Conservation (phyloP, 2,329 filamentous ascomycete genomes). For the Zopfia rhizophila region DNA sequence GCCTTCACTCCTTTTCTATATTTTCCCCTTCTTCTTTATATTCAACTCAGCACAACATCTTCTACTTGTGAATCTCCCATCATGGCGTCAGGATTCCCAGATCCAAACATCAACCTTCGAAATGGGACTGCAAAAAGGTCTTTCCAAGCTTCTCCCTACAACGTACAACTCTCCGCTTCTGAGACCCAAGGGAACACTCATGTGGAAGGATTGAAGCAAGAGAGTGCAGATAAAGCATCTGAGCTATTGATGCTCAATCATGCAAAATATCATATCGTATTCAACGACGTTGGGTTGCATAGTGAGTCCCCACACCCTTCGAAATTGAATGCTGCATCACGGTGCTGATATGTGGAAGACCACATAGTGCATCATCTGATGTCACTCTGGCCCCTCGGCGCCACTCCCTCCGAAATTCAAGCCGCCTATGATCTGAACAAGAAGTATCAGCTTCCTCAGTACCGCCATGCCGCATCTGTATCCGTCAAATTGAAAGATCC, state of each 20-base stretch:
- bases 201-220: constrained; percentile 12
- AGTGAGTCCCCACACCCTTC: no score
- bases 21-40: no score
- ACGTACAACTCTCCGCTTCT: constrained; percentile 9
- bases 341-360: constrained; percentile 18
- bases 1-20: no score
- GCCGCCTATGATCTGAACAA: constrained; percentile 28
- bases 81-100: neutral
- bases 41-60: no score
- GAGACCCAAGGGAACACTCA: constrained; percentile 10
- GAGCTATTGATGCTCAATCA: constrained; percentile 24
- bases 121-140: no score
- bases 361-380: constrained; percentile 41
- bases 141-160: constrained; percentile 10
- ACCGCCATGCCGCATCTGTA: constrained; percentile 58
- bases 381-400: constrained; percentile 32
- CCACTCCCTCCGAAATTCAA: constrained; percentile 26
- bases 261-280: constrained; percentile 21
- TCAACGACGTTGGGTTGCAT: constrained; percentile 22
- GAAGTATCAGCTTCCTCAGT: constrained; percentile 50
- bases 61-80: no score
- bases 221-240: constrained; percentile 18
- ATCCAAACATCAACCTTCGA: no score
- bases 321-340: no score
- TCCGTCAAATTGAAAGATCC: constrained; percentile 50